Conservation (phyloP, 257 asterid genomes). For the Rubia yunnanensis region DNA sequence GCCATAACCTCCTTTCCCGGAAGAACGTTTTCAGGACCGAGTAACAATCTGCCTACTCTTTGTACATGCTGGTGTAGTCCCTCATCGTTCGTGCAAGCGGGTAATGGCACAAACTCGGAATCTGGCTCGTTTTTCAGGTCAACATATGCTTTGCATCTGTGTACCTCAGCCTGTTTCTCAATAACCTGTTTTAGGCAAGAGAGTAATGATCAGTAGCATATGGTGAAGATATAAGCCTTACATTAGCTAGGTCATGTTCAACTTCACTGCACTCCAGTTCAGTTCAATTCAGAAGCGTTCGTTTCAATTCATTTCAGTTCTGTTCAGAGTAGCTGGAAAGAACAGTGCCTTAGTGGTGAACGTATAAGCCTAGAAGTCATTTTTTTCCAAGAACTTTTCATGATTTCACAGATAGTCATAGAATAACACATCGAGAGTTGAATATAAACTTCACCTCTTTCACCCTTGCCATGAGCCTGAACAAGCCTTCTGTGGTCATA, state of each 20-base stretch:
- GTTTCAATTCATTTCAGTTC: not conserved
- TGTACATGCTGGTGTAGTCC: constrained; percentile 44
- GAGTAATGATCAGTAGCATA: not conserved
- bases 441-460: constrained; percentile 43
- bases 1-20: constrained; percentile 46
- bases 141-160: constrained; percentile 49
- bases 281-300: too few species aligned
- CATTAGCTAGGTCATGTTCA: not conserved
- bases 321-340: not conserved
- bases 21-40: constrained; percentile 42
- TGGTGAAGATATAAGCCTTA: not conserved
- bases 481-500: constrained; percentile 69
- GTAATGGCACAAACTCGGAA: constrained; percentile 43
- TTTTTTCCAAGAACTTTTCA: not conserved
- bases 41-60: constrained; percentile 47
- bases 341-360: too few species aligned
- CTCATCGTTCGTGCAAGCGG: constrained; percentile 59
- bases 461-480: constrained; percentile 55
- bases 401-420: not conserved
- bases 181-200: constrained; percentile 36
- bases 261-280: not conserved
- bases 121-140: constrained; percentile 33
- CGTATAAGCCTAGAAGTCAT: too few species aligned
- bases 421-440: not conserved
- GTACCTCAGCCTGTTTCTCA: constrained; percentile 59